phyloP scores from a whole-genome alignment of 2,329 filamentous ascomycete species.

The Paracamarosporium sp. region DNA sequence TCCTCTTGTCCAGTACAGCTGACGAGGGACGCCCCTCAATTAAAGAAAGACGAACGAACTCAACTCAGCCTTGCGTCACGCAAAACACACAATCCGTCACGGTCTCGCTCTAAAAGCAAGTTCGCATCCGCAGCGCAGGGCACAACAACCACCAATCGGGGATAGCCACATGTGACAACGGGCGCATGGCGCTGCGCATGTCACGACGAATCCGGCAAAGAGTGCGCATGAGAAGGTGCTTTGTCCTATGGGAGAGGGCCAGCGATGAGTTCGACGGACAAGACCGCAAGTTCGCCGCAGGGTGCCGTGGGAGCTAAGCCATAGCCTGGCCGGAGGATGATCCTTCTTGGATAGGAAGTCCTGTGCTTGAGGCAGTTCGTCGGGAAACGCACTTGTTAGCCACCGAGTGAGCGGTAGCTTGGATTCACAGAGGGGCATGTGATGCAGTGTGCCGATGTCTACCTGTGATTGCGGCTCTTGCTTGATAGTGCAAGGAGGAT shows the following conservation, averaged over 20 bases:
- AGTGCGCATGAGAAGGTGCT: not conserved
- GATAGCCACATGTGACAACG: not conserved
- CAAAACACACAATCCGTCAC: not conserved
- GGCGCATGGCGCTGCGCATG: not conserved
- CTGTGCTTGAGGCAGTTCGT: not conserved
- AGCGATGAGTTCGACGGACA: not conserved
- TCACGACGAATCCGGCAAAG: not conserved
- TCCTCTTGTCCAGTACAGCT: not conserved
- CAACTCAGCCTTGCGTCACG: constrained; percentile 1
- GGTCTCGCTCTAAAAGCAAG: not conserved
- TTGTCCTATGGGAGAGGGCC: not conserved
- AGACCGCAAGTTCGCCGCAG: not conserved
- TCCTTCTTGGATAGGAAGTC: not conserved
- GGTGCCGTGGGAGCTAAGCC: not conserved
- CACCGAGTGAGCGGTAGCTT: too few relatives aligned
- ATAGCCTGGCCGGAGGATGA: not conserved
- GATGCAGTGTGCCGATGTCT: too few relatives aligned
- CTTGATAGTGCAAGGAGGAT: too few relatives aligned
- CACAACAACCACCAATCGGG: not conserved
- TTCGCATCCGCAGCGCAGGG: not conserved
- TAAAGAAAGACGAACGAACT: not conserved
- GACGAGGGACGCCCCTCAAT: not conserved
- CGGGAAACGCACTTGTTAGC: too few relatives aligned
- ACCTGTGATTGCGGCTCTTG: too few relatives aligned
- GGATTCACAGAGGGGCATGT: too few relatives aligned